These are phyloP conservation scores for Mycogone perniciosa DNA, from an alignment of 2,329 filamentous ascomycete genomes.

Conservation along the genomic window DNA sequence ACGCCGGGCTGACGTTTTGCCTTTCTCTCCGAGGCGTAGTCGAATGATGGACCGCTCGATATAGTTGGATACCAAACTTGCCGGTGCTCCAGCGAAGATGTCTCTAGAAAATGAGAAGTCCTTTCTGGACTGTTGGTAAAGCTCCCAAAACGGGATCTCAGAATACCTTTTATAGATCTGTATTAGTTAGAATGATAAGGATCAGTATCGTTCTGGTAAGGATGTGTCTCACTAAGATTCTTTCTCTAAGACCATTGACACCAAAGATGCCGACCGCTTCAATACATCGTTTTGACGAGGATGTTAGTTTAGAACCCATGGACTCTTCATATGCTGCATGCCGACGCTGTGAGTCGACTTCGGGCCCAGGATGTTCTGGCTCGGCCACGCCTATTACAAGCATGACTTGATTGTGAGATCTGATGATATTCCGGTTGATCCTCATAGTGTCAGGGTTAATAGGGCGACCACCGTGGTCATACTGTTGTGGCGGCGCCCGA, in stretches of 20 bases:
- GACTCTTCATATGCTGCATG: conserved; percentile 43
- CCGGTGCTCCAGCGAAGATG: conserved; percentile 28
- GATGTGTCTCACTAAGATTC: conserved; percentile 40
- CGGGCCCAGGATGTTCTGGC: conserved; percentile 42
- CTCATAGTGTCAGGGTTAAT: conserved; percentile 48
- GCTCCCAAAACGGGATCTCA: conserved; percentile 41
- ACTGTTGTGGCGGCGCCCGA: conserved; percentile 40
- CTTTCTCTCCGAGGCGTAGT: conserved; percentile 21
- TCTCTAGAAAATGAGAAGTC: conserved; percentile 26
- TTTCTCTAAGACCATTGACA: conserved; percentile 45
- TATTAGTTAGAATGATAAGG: conserved; percentile 5
- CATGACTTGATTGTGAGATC: conserved; percentile 59
- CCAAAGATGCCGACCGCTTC: conserved; percentile 45
- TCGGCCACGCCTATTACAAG: conserved; percentile 56
- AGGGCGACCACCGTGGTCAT: conserved; percentile 50
- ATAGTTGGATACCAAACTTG: conserved; percentile 24
- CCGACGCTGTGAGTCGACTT: conserved; percentile 35
- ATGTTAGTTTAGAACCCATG: conserved; percentile 35
- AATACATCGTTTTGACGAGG: conserved; percentile 28
- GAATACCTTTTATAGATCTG: conserved; percentile 49
- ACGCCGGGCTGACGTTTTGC: conserved; percentile 19
- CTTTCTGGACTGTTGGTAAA: conserved; percentile 26
- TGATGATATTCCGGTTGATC: conserved; percentile 51
- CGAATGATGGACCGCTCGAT: conserved; percentile 22
- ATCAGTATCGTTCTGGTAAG: background rate